Base-by-base conservation (phyloP, 441 rosid species). In the Eruca vesicaria region DNA sequence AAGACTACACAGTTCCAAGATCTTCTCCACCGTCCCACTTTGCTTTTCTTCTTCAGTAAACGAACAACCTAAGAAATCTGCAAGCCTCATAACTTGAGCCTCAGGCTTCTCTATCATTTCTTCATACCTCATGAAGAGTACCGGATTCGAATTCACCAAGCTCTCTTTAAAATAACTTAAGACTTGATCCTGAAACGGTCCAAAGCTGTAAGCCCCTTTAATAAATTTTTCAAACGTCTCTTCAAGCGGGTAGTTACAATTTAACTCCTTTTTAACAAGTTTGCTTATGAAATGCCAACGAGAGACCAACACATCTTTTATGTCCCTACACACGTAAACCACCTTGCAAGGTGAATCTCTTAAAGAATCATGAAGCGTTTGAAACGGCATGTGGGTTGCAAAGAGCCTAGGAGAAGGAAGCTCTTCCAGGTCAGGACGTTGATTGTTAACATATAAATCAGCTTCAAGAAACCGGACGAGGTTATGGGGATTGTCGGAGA, bases 341-440 rank as follows among this genome's bases (percentile, higher is more conserved):
- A 55, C 60, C 15, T 55, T 55, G 60, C 60, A 55, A 0, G 60
- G 60, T 11, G 60, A 55, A 21, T 55, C 60, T 55, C 60, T 55
- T 55, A 55, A 31, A 21, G 60, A 11, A 0, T 55, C 60, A 55
- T 55, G 15, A 11, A 55, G 31, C 15, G 60, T 55, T 55, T 55
- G 60, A 21, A 55, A 55, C 31, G 60, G 60, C 60, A 21, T 55
- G 60, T 55, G 60, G 60, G 60, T 55, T 21, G 60, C 60, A 55
- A 55, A 55, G 8, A 55, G 31, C 60, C 60, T 21, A 21, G 60
- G 60, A 0, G 31, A 55, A 55, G 60, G 60, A 55, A 55, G 31
- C 31, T 55, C 60, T 55, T 55, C 15, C 0, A 55, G 60, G 60
- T 55, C 60, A 21, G 60, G 31, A 55, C n/a, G 31, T 55, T 55